Evolutionary conservation across 2,329 filamentous ascomycete species (phyloP).

Genomic region (Colletotrichum caudatum): DNA sequence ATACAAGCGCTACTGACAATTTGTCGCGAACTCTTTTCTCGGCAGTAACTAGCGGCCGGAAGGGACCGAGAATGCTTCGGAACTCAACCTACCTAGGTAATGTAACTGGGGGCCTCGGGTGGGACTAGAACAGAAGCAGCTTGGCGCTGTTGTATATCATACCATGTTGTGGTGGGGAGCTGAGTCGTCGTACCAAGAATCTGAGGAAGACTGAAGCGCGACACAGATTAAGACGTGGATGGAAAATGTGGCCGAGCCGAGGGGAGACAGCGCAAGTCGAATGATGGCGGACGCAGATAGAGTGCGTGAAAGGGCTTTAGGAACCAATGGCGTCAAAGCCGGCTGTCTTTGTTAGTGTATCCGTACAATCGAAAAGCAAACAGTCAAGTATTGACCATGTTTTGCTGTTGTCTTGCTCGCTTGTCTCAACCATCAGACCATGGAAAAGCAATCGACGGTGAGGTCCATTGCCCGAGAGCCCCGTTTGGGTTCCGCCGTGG

Average conservation of each 20-base stretch:
- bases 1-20: constrained; percentile 26
- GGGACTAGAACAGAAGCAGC: constrained; percentile 16
- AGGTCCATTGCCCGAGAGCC: constrained; percentile 18
- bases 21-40: constrained; percentile 18
- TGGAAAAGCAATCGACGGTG: constrained; percentile 7
- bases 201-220: constrained; percentile 30
- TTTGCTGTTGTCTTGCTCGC: constrained; percentile 6
- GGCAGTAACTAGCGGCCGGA: constrained; percentile 16
- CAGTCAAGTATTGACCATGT: not conserved
- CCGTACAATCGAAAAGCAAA: constrained; percentile 7
- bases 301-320: not conserved
- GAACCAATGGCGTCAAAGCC: not conserved
- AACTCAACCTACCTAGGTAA: not conserved
- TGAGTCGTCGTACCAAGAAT: constrained; percentile 26
- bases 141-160: constrained; percentile 13
- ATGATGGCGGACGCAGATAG: constrained; percentile 1
- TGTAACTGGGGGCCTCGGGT: constrained; percentile 7
- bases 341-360: not conserved
- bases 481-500: constrained; percentile 14
- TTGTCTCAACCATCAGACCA: constrained; percentile 20
- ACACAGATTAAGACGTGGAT: constrained; percentile 21
- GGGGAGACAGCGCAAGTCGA: constrained; percentile 4
- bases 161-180: constrained; percentile 13
- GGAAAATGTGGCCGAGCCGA: constrained; percentile 36
- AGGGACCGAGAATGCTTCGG: constrained; percentile 30